Percentiles rank a stretch among this genome's conserved stretches.
These are phyloP conservation scores for Neobulgaria alba DNA, from an alignment of 2,329 filamentous ascomycete genomes.

Conservation along the genomic window DNA sequence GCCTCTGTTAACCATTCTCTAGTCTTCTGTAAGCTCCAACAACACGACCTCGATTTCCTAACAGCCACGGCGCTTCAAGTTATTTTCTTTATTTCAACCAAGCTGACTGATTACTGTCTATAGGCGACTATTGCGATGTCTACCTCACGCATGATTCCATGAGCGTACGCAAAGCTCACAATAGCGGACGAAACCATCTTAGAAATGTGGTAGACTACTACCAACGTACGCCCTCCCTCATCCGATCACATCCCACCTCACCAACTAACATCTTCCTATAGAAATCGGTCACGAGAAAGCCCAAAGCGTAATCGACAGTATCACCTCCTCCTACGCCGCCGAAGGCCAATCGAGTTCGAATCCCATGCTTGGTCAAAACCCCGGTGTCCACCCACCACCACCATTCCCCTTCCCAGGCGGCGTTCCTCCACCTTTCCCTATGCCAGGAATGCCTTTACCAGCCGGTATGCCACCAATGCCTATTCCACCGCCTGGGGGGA, in stretches of 20 bases:
- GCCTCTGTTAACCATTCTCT: constrained; percentile 31
- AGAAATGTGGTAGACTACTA: constrained; percentile 99
- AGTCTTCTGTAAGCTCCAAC: constrained; percentile 65
- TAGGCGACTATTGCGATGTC: constrained; percentile 97
- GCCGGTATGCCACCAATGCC: constrained; percentile 36
- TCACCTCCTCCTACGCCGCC: constrained; percentile 89
- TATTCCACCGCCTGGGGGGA: constrained; percentile 16
- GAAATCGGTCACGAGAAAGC: constrained; percentile 98
- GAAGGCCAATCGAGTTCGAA: constrained; percentile 84
- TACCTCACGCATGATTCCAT: constrained; percentile 99
- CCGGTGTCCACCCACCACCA: constrained; percentile 37
- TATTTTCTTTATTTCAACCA: no score
- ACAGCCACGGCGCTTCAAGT: no score
- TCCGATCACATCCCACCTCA: background rate
- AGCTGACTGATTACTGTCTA: constrained; percentile 20
- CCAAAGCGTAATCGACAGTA: constrained; percentile 95
- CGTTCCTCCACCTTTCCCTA: constrained; percentile 27
- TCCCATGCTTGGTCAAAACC: constrained; percentile 69
- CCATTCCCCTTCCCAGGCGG: constrained; percentile 54
- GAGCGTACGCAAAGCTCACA: constrained; percentile 98
- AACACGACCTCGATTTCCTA: constrained; percentile 6
- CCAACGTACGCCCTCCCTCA: constrained; percentile 54
- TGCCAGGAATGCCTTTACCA: constrained; percentile 22
- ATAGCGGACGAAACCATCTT: constrained; percentile 90
- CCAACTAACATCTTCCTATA: constrained; percentile 30